phyloP scores from a whole-genome alignment of 2,329 filamentous ascomycete species.

The Fusarium sublunatum region DNA sequence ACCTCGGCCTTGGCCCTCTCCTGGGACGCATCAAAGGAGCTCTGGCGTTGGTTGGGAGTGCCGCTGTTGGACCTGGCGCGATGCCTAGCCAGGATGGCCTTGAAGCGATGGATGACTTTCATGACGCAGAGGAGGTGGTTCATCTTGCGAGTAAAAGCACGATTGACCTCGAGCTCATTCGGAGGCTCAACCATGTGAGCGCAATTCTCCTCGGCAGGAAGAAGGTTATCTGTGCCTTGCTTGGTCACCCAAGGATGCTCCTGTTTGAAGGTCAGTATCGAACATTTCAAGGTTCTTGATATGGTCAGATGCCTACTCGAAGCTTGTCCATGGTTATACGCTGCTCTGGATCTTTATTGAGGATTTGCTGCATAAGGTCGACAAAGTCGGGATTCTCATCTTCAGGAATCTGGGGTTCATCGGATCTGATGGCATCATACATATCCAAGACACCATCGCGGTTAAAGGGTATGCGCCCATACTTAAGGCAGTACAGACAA shows the following conservation, averaged over 20 bases:
- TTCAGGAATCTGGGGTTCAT: conserved; percentile 70
- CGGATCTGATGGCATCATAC: conserved; percentile 86
- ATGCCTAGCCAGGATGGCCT: conserved; percentile 68
- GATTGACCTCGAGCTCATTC: conserved; percentile 89
- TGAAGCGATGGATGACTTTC: conserved; percentile 92
- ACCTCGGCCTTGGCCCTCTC: conserved; percentile 58
- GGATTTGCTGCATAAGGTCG: conserved; percentile 77
- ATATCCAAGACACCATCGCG: conserved; percentile 82
- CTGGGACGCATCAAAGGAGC: conserved; percentile 41
- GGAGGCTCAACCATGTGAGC: conserved; percentile 82
- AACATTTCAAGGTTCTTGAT: not conserved
- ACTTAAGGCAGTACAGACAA: conserved; percentile 90
- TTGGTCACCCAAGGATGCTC: conserved; percentile 94
- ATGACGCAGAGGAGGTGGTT: conserved; percentile 87
- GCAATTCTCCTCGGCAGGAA: conserved; percentile 88
- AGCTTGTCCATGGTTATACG: conserved; percentile 86
- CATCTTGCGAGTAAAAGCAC: conserved; percentile 91
- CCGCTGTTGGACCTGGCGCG: conserved; percentile 26
- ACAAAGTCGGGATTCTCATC: conserved; percentile 75
- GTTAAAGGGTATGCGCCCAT: conserved; percentile 89
- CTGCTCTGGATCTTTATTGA: conserved; percentile 87
- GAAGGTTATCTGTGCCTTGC: conserved; percentile 78
- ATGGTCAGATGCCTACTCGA: conserved; percentile 69
- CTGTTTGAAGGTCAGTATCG: conserved; percentile 59
- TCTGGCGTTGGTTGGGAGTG: conserved; percentile 14